These are phyloP conservation scores for Pythium vanterpoolii DNA, from an alignment of 352 stramenopile genomes.

Conservation along the genomic window DNA sequence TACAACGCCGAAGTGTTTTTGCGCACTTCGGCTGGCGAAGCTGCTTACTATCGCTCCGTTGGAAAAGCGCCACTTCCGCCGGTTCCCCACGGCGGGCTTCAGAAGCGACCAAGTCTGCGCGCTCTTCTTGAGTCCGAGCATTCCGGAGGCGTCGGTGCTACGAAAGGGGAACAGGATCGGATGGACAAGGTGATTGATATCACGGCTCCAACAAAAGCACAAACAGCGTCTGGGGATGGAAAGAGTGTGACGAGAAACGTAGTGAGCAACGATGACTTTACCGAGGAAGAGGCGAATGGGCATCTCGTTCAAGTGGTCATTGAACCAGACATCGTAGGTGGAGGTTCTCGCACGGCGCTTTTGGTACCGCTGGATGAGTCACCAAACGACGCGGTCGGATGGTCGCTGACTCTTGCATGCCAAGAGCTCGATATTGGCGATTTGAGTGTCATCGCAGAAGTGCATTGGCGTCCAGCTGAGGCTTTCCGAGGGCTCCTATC, in stretches of 20 bases:
- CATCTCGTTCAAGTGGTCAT: constrained; percentile 26
- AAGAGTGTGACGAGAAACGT: no score
- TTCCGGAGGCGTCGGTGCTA: neutral
- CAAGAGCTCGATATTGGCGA: neutral
- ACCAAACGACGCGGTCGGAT: constrained; percentile 54
- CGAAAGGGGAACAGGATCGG: neutral
- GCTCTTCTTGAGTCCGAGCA: constrained; percentile 7
- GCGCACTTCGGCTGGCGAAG: constrained; percentile 61
- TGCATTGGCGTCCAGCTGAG: constrained; percentile 50
- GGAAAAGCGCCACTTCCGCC: constrained; percentile 53
- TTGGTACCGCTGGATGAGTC: constrained; percentile 75
- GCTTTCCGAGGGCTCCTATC: constrained; percentile 51
- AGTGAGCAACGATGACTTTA: neutral
- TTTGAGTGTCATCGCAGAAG: constrained; percentile 34
- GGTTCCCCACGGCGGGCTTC: constrained; percentile 38
- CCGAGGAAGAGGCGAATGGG: neutral
- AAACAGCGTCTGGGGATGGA: neutral
- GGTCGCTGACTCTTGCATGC: constrained; percentile 22
- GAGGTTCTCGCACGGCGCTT: constrained; percentile 48
- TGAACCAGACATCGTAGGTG: constrained; percentile 35
- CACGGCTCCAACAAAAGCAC: constrained; percentile 17
- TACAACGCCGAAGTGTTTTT: constrained; percentile 85
- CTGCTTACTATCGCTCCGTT: constrained; percentile 69
- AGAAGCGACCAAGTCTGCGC: constrained; percentile 22
- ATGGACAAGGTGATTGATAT: constrained; percentile 20